Percentiles rank a stretch among this genome's conserved stretches.
Conservation (phyloP, 371 early-diverging fungal species). For the Thermomucor indicae-seudaticae region DNA sequence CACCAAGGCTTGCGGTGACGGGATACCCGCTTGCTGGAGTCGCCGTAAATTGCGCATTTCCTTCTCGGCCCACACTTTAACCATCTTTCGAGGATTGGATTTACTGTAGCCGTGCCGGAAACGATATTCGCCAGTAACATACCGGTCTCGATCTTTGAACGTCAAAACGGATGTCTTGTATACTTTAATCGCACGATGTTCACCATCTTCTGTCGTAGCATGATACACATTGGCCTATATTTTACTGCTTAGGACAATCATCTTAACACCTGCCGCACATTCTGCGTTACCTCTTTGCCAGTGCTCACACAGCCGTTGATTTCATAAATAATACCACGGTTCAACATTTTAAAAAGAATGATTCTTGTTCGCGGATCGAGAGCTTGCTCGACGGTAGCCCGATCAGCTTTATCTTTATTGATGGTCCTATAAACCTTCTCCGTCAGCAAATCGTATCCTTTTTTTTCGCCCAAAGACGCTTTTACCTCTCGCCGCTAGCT, state of each 20-base stretch:
- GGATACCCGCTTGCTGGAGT: constrained; percentile 87
- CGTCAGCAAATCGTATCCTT: not conserved
- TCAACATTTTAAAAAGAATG: constrained; percentile 95
- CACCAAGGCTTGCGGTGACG: constrained; percentile 93
- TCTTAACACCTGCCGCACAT: not conserved
- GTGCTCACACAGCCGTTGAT: constrained; percentile 98
- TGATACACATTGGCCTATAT: constrained; percentile 99
- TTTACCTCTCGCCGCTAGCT: constrained; percentile 75
- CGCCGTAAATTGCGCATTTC: constrained; percentile 99
- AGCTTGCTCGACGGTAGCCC: constrained; percentile 98
- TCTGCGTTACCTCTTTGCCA: constrained; percentile 85
- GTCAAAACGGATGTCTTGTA: constrained; percentile 99
- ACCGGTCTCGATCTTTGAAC: constrained; percentile 99
- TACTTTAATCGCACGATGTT: constrained; percentile 95
- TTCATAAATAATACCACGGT: constrained; percentile 84
- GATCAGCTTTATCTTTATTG: constrained; percentile 89
- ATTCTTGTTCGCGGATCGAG: constrained; percentile 97
- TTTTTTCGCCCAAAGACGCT: too few relatives aligned
- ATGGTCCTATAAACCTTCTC: constrained; percentile 15
- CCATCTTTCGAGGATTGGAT: constrained; percentile 98
- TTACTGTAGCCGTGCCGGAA: constrained; percentile 96
- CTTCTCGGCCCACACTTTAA: constrained; percentile 99
- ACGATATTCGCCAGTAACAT: constrained; percentile 97
- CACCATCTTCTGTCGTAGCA: constrained; percentile 80
- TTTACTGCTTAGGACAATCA: constrained; percentile 9